These are phyloP conservation scores for Arabidopsis suecica DNA, from an alignment of 345 rosid genomes.

Conservation along the genomic window DNA sequence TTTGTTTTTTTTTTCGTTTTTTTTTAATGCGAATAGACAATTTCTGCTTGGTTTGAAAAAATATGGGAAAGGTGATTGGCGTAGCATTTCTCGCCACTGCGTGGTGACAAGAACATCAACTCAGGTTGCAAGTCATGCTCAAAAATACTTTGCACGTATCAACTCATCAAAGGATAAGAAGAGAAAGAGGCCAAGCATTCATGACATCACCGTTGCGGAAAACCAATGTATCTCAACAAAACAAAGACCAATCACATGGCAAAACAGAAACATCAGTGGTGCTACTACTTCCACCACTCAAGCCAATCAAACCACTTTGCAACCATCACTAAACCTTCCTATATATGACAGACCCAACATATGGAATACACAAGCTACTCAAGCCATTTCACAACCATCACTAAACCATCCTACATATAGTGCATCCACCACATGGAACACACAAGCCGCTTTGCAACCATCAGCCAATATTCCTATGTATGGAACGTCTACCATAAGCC, in stretches of 20 bases:
- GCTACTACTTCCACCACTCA: slow-evolving; percentile 55
- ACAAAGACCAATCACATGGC: slow-evolving; percentile 72
- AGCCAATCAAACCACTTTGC: slow-evolving; percentile 52
- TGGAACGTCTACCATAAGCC: slow-evolving; percentile 62
- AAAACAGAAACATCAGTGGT: slow-evolving; percentile 45
- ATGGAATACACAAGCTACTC: not conserved
- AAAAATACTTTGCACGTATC: slow-evolving; percentile 76
- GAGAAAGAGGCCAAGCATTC: slow-evolving; percentile 76
- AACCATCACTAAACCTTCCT: slow-evolving; percentile 24
- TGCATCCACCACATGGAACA: slow-evolving; percentile 16
- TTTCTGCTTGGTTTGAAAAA: slow-evolving; percentile 88
- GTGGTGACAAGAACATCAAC: slow-evolving; percentile 85
- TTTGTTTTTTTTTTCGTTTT: too few species aligned
- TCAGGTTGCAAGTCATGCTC: slow-evolving; percentile 97
- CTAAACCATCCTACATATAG: not conserved
- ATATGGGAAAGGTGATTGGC: slow-evolving; percentile 95
- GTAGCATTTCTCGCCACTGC: slow-evolving; percentile 80
- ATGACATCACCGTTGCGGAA: slow-evolving; percentile 63
- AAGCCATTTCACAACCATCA: slow-evolving; percentile 4
- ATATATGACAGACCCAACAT: not conserved
- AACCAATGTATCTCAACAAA: slow-evolving; percentile 52
- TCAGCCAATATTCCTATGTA: slow-evolving; percentile 50
- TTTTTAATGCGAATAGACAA: slow-evolving; percentile 48
- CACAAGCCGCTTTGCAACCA: slow-evolving; percentile 32
- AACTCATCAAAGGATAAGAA: slow-evolving; percentile 76